Conservation (phyloP, 2,329 filamentous ascomycete genomes). For the Lojkania enalia region DNA sequence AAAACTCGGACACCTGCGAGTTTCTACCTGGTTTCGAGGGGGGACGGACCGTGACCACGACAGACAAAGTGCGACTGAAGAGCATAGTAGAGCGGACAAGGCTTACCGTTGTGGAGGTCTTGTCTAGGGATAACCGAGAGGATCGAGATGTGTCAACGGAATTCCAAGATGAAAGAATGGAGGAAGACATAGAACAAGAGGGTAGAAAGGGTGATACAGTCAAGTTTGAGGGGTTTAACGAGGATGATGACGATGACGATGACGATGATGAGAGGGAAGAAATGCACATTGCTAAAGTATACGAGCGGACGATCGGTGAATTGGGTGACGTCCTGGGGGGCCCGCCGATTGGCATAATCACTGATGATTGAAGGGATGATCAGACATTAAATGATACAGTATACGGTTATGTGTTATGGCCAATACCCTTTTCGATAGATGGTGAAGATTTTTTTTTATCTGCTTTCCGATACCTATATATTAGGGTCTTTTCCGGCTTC, state of each 20-base stretch:
- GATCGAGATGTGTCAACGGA: slow-evolving; percentile 45
- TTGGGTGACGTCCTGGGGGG: slow-evolving; percentile 68
- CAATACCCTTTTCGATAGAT: too few relatives aligned
- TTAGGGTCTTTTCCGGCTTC: too few relatives aligned
- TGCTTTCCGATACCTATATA: too few relatives aligned
- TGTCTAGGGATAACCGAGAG: slow-evolving; percentile 55
- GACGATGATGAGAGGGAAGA: slow-evolving; percentile 43
- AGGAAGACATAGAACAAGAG: slow-evolving; percentile 30
- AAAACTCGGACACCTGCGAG: slow-evolving; percentile 67
- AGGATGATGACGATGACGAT: slow-evolving; percentile 52
- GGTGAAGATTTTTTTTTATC: too few relatives aligned
- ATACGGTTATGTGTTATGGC: too few relatives aligned
- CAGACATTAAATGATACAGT: not conserved
- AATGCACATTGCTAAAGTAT: slow-evolving; percentile 66
- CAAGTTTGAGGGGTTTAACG: slow-evolving; percentile 43
- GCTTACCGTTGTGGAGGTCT: slow-evolving; percentile 68
- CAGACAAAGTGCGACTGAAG: slow-evolving; percentile 86
- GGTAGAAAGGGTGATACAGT: slow-evolving; percentile 31
- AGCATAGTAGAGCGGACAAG: slow-evolving; percentile 79
- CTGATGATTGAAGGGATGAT: slow-evolving; percentile 41
- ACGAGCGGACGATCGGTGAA: slow-evolving; percentile 76
- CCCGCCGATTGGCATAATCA: slow-evolving; percentile 52
- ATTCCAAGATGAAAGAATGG: slow-evolving; percentile 25
- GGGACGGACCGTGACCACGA: slow-evolving; percentile 68
- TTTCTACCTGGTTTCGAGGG: slow-evolving; percentile 71